Evolutionary conservation across 805 yeast genomes (phyloP).

Genomic region (Wilhelminamyces savonicus): DNA sequence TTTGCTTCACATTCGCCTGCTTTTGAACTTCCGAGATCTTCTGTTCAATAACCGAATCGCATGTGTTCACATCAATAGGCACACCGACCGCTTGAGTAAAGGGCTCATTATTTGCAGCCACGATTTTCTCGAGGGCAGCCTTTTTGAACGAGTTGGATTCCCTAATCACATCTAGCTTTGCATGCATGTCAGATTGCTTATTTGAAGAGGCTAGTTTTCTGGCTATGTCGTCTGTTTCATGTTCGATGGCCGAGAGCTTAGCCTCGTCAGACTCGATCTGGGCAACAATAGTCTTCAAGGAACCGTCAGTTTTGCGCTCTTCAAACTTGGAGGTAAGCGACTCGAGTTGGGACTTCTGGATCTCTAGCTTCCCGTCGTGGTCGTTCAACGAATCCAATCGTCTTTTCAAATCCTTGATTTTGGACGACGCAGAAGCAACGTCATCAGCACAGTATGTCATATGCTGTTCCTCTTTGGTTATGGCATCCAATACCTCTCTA

Average conservation of each 20-base stretch:
- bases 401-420: slow-evolving; percentile 30
- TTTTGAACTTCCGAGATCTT: too few relatives aligned
- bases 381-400: slow-evolving; percentile 31
- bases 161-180: slow-evolving; percentile 42
- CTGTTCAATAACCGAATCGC: too few relatives aligned
- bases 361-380: slow-evolving; percentile 43
- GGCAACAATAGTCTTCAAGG: slow-evolving; percentile 19
- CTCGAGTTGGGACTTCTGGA: slow-evolving; percentile 37
- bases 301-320: slow-evolving; percentile 11
- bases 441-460: slow-evolving; percentile 37
- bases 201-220: slow-evolving; percentile 45
- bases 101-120: slow-evolving; percentile 11
- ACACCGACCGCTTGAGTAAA: slow-evolving; percentile 13
- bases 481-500: slow-evolving; percentile 12
- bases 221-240: slow-evolving; percentile 45
- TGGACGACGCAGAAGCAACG: slow-evolving; percentile 23
- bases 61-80: slow-evolving; percentile 7
- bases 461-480: slow-evolving; percentile 39
- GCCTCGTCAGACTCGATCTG: slow-evolving; percentile 33
- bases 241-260: slow-evolving; percentile 23
- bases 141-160: slow-evolving; percentile 32
- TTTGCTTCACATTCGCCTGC: neutral
- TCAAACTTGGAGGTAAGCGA: slow-evolving; percentile 30
- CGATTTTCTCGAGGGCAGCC: slow-evolving; percentile 19
- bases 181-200: slow-evolving; percentile 52